Evolutionary conservation across 148 eudicot genomes (phyloP).

Genomic region (Rhododendron simsii): DNA sequence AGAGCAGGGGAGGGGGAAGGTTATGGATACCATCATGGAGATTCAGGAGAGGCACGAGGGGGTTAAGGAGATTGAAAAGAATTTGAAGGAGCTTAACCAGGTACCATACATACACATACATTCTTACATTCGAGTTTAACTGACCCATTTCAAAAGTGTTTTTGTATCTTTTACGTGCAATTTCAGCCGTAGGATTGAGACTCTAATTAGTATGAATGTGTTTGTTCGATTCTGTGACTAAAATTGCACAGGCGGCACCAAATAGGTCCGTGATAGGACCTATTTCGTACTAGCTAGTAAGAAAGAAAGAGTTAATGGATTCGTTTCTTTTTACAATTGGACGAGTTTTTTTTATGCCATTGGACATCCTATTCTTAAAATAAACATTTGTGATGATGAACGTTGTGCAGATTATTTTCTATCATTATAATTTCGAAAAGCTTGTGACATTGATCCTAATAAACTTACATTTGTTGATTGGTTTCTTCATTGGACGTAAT

Average conservation of each 20-base stretch:
- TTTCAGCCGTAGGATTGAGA: neutral
- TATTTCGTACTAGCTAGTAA: neutral
- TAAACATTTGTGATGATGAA: neutral
- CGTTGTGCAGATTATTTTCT: neutral
- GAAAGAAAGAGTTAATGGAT: neutral
- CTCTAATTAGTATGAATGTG: neutral
- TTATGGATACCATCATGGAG: slow-evolving; percentile 51
- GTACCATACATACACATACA: slow-evolving; percentile 4
- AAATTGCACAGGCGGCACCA: neutral
- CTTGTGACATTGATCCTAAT: neutral
- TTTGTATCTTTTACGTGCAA: neutral
- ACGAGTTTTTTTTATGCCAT: neutral
- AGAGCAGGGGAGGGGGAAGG: slow-evolving; percentile 61
- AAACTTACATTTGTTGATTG: neutral
- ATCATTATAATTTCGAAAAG: neutral
- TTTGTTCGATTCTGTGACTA: neutral
- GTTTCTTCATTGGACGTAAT: neutral
- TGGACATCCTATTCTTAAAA: neutral
- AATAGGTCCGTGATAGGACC: neutral
- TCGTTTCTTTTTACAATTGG: neutral
- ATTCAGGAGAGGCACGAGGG: slow-evolving; percentile 58
- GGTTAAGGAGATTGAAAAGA: slow-evolving; percentile 44
- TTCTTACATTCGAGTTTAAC: neutral
- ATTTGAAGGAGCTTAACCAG: slow-evolving; percentile 44
- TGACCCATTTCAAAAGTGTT: neutral